These are phyloP conservation scores for Penicillium coffeae DNA, from an alignment of 495 filamentous ascomycete genomes.

Conservation along the genomic window DNA sequence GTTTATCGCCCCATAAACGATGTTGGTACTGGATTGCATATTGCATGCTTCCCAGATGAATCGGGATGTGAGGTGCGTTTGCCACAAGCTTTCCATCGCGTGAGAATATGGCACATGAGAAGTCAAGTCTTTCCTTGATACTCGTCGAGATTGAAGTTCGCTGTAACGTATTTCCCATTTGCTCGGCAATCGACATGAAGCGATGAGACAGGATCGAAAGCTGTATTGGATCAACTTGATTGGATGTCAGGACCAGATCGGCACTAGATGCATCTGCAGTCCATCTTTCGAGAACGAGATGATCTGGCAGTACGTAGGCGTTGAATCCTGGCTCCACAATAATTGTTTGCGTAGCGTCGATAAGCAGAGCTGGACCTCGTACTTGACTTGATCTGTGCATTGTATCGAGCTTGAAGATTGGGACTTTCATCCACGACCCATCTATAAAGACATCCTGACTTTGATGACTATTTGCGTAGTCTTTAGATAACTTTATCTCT, in stretches of 20 bases:
- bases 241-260: slow-evolving; percentile 48
- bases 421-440: neutral
- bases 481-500: neutral
- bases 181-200: slow-evolving; percentile 51
- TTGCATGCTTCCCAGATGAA: slow-evolving; percentile 79
- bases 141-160: slow-evolving; percentile 30
- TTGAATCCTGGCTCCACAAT: neutral
- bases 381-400: neutral
- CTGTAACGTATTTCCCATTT: slow-evolving; percentile 36
- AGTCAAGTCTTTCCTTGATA: slow-evolving; percentile 41
- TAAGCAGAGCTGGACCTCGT: slow-evolving; percentile 1
- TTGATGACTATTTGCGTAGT: neutral
- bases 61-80: slow-evolving; percentile 69
- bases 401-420: neutral
- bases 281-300: slow-evolving; percentile 5
- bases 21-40: slow-evolving; percentile 85
- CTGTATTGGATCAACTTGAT: slow-evolving; percentile 65
- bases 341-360: slow-evolving; percentile 2
- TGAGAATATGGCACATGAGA: slow-evolving; percentile 34
- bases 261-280: slow-evolving; percentile 60
- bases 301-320: slow-evolving; percentile 8
- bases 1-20: slow-evolving; percentile 74
- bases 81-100: slow-evolving; percentile 35
- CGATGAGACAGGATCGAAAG: slow-evolving; percentile 86
- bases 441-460: neutral